A percentile compares a stretch with the other conserved stretches of the same genome.
Conservation (phyloP, 31 red algal species). For the Odonthalia washingtoniensis region DNA sequence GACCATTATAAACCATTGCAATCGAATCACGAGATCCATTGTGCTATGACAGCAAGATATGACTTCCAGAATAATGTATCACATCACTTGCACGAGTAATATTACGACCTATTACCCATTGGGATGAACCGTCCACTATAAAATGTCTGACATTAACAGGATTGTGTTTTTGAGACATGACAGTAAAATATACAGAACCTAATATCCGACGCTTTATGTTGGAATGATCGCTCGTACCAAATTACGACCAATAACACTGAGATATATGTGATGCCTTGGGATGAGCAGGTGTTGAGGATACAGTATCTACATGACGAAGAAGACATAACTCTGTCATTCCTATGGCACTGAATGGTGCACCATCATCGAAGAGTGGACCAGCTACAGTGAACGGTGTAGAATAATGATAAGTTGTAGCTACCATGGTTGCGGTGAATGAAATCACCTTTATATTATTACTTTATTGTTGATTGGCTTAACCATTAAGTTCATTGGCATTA, state of each 20-base stretch:
- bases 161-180: not conserved
- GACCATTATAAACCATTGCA: not conserved
- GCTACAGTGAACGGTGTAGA: too few species aligned
- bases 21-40: not conserved
- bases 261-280: not conserved
- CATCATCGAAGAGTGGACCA: not conserved
- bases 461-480: not conserved
- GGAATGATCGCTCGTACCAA: not conserved
- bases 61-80: not conserved
- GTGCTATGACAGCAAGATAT: not conserved
- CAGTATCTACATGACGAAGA: not conserved
- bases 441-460: not conserved
- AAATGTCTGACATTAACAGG: not conserved
- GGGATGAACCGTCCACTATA: not conserved
- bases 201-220: not conserved
- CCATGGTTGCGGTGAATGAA: not conserved
- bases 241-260: not conserved
- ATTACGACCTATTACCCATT: constrained; percentile 4
- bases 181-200: not conserved
- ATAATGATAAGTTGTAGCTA: not conserved
- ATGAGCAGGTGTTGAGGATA: not conserved
- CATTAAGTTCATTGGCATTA: not conserved
- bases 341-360: not conserved
- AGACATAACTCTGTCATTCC: too few species aligned
- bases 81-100: not conserved